These are phyloP conservation scores for Hypoxylon sp. DNA, from an alignment of 2,329 filamentous ascomycete species.

Conservation along the genomic window DNA sequence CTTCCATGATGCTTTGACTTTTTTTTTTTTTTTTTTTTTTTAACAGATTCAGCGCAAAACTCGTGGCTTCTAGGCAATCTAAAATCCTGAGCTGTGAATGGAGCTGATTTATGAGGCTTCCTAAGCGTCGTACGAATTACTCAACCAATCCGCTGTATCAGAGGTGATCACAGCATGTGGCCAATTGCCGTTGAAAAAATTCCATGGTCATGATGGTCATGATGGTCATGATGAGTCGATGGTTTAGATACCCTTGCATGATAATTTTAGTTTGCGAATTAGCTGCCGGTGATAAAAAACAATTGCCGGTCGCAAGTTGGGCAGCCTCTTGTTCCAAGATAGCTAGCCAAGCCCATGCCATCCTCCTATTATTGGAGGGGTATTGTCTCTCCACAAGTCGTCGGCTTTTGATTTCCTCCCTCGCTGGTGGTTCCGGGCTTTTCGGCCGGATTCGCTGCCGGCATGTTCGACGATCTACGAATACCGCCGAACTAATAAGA, in stretches of 20 bases:
- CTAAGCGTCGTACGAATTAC: conserved; percentile 22
- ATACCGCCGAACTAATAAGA: conserved; percentile 36
- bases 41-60: conserved; percentile 11
- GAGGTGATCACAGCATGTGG: conserved; percentile 35
- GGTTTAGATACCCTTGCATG: conserved; percentile 41
- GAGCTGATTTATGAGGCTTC: conserved; percentile 36
- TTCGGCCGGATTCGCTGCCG: conserved; percentile 42
- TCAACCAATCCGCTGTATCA: conserved; percentile 27
- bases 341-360: conserved; percentile 40
- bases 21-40: neutral
- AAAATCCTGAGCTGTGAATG: conserved; percentile 18
- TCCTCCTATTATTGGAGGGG: conserved; percentile 41
- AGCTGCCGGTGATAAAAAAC: conserved; percentile 46
- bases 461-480: conserved; percentile 41
- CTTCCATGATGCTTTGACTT: conserved; percentile 13
- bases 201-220: conserved; percentile 5
- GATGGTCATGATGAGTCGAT: conserved; percentile 22
- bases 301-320: conserved; percentile 44
- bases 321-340: conserved; percentile 38
- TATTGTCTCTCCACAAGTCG: conserved; percentile 43
- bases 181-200: conserved; percentile 18
- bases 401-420: conserved; percentile 47
- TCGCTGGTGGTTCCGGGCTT: conserved; percentile 35
- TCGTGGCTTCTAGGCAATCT: conserved; percentile 7
- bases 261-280: conserved; percentile 43